Percentiles rank a stretch among this genome's conserved stretches.
Conservation (phyloP, 129 eudicot species). For the Apium graveolens region DNA sequence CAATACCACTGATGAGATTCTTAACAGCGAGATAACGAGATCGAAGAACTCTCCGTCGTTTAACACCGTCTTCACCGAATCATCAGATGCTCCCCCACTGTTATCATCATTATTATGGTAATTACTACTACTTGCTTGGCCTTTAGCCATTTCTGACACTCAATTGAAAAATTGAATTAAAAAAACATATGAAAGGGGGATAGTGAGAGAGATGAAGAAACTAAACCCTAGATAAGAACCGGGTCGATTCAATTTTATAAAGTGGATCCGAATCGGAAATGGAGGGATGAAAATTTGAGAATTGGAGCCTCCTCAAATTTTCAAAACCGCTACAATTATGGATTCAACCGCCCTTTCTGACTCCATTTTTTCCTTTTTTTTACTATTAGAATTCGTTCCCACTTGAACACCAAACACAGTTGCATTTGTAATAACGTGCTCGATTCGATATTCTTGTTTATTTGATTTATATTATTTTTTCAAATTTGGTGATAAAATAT, state of each 20-base stretch:
- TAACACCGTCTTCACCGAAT: conserved; percentile 16
- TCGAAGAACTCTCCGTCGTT: conserved; percentile 63
- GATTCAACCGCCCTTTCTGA: no score
- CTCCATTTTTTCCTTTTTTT: no score
- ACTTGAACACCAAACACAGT: no score
- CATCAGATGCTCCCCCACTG: conserved; percentile 1
- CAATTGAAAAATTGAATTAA: background rate
- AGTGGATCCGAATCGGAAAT: background rate
- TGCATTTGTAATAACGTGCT: no score
- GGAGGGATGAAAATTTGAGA: background rate
- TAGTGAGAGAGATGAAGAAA: background rate
- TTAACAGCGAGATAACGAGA: conserved; percentile 61
- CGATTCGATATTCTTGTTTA: no score
- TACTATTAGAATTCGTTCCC: no score
- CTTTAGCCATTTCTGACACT: conserved; percentile 4
- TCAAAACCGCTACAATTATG: no score
- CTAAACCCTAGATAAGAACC: background rate
- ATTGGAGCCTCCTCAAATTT: no score
- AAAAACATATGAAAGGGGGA: background rate
- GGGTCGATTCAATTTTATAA: background rate
- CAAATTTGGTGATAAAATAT: no score
- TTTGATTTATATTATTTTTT: no score
- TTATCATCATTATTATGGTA: conserved; percentile 1
- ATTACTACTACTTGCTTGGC: conserved; percentile 24
- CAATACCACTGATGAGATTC: conserved; percentile 44